Percentiles rank a stretch among this genome's conserved stretches.
phyloP scores from a whole-genome alignment of 2,329 filamentous ascomycete genomes.

The Colletotrichum musae region DNA sequence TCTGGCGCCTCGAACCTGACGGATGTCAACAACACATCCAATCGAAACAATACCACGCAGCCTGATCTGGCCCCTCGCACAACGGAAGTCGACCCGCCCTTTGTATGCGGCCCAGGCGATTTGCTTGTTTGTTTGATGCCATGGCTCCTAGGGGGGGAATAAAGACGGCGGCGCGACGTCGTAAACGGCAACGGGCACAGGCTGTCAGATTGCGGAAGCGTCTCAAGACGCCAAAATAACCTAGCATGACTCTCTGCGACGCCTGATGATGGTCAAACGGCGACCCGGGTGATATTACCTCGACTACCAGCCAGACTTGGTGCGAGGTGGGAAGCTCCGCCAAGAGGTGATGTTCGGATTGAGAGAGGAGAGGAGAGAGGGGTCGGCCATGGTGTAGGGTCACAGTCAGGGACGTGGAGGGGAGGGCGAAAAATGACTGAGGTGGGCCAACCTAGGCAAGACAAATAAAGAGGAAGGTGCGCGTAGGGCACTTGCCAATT shows the following conservation, averaged over 20 bases:
- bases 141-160: background rate
- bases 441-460: too few species aligned
- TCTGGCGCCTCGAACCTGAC: slow-evolving; percentile 5
- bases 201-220: slow-evolving; percentile 7
- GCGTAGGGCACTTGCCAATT: too few species aligned
- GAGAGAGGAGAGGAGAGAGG: slow-evolving; percentile 8
- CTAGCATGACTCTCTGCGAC: slow-evolving; percentile 8
- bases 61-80: slow-evolving; percentile 9
- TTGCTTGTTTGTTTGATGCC: slow-evolving; percentile 8
- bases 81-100: background rate
- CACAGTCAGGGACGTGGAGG: too few species aligned
- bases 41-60: slow-evolving; percentile 1
- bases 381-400: background rate
- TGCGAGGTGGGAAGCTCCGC: slow-evolving; percentile 10
- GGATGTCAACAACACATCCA: slow-evolving; percentile 6
- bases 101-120: background rate
- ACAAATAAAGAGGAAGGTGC: too few species aligned
- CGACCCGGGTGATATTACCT: background rate
- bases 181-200: slow-evolving; percentile 6
- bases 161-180: background rate
- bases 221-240: background rate
- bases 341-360: slow-evolving; percentile 35
- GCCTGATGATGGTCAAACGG: slow-evolving; percentile 1
- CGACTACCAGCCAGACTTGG: background rate
- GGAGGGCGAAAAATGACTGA: too few species aligned